Percentiles rank a stretch among this genome's conserved stretches.
phyloP scores from a whole-genome alignment of 371 early-diverging fungal species.

The Apophysomyces sp. region DNA sequence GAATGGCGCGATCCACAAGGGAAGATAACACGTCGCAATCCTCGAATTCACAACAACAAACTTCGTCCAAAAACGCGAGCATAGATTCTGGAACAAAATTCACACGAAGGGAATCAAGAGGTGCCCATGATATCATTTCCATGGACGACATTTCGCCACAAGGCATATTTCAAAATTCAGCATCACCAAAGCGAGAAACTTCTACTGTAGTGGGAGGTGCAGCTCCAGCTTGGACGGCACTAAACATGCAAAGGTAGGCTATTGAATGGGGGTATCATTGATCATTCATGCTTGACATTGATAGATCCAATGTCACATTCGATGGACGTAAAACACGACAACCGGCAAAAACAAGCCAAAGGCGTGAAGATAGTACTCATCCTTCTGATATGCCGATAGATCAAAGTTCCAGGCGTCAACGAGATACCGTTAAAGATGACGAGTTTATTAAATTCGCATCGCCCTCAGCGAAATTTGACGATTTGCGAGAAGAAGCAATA shows the following conservation, averaged over 20 bases:
- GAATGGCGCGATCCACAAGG: neutral
- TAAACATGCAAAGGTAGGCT: neutral
- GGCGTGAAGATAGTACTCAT: neutral
- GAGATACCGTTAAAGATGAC: neutral
- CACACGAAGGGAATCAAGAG: neutral
- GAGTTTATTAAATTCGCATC: conserved; percentile 15
- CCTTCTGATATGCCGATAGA: neutral
- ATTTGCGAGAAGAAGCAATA: conserved; percentile 22
- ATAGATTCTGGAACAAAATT: neutral
- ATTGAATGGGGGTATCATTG: neutral
- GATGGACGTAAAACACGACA: neutral
- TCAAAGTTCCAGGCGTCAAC: neutral
- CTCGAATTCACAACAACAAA: neutral
- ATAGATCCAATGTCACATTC: neutral
- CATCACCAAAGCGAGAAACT: neutral
- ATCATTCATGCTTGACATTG: neutral
- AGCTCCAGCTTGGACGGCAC: neutral
- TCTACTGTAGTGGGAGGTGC: neutral
- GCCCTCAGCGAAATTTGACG: conserved; percentile 20
- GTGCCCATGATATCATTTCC: neutral
- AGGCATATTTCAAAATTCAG: neutral
- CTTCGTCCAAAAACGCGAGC: neutral
- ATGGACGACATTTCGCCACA: neutral
- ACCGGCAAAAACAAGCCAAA: neutral
- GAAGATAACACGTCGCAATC: neutral